Percentiles rank a stretch among this genome's conserved stretches.
Conservation (phyloP, 495 filamentous ascomycete species). For the Penicillium bovifimosum region DNA sequence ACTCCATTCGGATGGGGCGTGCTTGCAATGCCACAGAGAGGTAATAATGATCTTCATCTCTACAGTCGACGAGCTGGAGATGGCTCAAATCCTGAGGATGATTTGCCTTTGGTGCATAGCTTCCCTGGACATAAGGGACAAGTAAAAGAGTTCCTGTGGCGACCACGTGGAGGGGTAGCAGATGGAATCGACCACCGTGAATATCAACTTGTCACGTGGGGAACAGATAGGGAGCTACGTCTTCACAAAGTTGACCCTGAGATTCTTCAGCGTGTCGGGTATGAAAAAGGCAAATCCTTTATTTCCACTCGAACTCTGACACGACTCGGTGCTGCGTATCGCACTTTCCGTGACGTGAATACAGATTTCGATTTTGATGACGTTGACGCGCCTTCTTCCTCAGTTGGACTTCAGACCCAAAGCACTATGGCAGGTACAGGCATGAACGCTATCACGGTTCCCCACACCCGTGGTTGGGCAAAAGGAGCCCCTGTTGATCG, state of each 20-base stretch:
- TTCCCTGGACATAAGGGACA: conserved; percentile 81
- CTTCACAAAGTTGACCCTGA: conserved; percentile 68
- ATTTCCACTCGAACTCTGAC: conserved; percentile 67
- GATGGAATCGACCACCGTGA: conserved; percentile 80
- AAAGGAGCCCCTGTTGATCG: conserved; percentile 45
- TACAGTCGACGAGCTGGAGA: conserved; percentile 62
- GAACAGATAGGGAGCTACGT: conserved; percentile 74
- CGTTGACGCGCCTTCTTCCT: conserved; percentile 26
- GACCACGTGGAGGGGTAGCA: conserved; percentile 65
- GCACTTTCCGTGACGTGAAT: conserved; percentile 66
- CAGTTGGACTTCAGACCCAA: conserved; percentile 21
- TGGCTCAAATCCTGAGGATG: conserved; percentile 40
- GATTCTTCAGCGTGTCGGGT: conserved; percentile 66
- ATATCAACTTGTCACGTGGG: conserved; percentile 93
- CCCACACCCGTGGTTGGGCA: conserved; percentile 36
- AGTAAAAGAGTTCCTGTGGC: conserved; percentile 93
- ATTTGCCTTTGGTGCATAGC: conserved; percentile 54
- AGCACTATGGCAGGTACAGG: conserved; percentile 34
- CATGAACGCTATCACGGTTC: conserved; percentile 48
- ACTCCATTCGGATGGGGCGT: conserved; percentile 87
- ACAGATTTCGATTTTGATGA: conserved; percentile 33
- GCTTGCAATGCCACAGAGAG: conserved; percentile 86
- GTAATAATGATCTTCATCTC: conserved; percentile 76
- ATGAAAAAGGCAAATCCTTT: conserved; percentile 60
- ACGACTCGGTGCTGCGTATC: conserved; percentile 78